phyloP scores from a whole-genome alignment of 305 asterid species.

The Rubia peregrina region DNA sequence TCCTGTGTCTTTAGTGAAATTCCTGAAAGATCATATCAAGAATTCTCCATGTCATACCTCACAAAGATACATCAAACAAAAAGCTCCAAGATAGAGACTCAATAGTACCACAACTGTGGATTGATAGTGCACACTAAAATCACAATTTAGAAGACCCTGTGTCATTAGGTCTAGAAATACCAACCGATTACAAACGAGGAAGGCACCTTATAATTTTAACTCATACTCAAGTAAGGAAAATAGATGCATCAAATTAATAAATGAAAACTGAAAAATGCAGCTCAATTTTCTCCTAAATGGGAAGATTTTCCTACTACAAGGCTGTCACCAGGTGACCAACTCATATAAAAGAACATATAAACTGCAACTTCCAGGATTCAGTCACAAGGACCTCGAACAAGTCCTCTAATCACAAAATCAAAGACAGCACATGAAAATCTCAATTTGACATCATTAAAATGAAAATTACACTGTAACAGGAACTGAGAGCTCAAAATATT shows the following conservation, averaged over 20 bases:
- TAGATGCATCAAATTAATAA: background rate
- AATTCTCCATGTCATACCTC: background rate
- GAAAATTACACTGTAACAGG: background rate
- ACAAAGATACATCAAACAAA: background rate
- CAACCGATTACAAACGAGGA: background rate
- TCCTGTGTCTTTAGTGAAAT: conserved; percentile 91
- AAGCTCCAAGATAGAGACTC: background rate
- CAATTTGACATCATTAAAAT: background rate
- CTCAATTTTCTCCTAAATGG: background rate
- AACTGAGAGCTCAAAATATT: background rate
- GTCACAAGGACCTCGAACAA: background rate
- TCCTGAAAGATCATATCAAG: conserved; percentile 28
- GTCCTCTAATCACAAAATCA: background rate
- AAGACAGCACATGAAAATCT: background rate
- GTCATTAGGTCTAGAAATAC: no score
- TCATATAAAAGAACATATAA: background rate
- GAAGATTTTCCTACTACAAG: background rate
- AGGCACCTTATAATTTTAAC: background rate
- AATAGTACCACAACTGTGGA: background rate
- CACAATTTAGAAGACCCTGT: no score
- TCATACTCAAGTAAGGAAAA: background rate
- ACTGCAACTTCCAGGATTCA: no score
- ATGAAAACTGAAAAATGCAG: background rate
- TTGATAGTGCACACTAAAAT: background rate
- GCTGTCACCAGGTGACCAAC: background rate